A percentile compares a stretch with the other conserved stretches of the same genome.
Evolutionary conservation across 2,329 filamentous ascomycete species (phyloP).

Genomic region (Monosporascus ibericus): DNA sequence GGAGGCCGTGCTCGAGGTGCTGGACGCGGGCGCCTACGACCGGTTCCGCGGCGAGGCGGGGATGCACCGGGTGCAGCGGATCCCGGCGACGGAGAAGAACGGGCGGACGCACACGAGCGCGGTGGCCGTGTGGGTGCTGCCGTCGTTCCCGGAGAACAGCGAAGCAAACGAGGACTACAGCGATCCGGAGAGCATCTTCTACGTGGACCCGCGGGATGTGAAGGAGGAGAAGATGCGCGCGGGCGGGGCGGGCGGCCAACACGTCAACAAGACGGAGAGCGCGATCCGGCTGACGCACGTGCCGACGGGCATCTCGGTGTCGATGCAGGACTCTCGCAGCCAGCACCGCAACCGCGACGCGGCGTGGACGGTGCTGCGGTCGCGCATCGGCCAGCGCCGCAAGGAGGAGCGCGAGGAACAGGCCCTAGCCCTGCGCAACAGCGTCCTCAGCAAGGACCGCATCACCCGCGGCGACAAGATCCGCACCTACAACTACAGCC

Average conservation of each 20-base stretch:
- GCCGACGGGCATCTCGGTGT: slow-evolving; percentile 79
- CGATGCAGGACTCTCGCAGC: slow-evolving; percentile 87
- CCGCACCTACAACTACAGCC: slow-evolving; percentile 76
- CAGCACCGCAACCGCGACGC: slow-evolving; percentile 84
- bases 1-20: slow-evolving; percentile 83
- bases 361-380: slow-evolving; percentile 80
- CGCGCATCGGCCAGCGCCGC: slow-evolving; percentile 71
- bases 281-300: slow-evolving; percentile 88
- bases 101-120: slow-evolving; percentile 92
- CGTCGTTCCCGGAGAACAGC: slow-evolving; percentile 62
- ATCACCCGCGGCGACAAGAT: slow-evolving; percentile 93
- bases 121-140: slow-evolving; percentile 86
- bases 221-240: slow-evolving; percentile 84
- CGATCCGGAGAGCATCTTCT: slow-evolving; percentile 87
- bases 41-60: slow-evolving; percentile 81
- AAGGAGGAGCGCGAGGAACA: slow-evolving; percentile 81
- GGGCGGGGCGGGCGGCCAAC: slow-evolving; percentile 87
- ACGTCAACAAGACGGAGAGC: slow-evolving; percentile 97
- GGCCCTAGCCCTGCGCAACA: slow-evolving; percentile 65
- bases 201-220: slow-evolving; percentile 79
- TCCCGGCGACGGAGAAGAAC: slow-evolving; percentile 85
- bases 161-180: slow-evolving; percentile 54
- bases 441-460: slow-evolving; percentile 70
- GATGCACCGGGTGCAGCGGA: slow-evolving; percentile 89
- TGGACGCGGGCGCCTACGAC: slow-evolving; percentile 72